Evolutionary conservation across 2,329 filamentous ascomycete genomes (phyloP), one percentile per base, ranked within the genome.

Genomic region (Alternaria dauci): DNA sequence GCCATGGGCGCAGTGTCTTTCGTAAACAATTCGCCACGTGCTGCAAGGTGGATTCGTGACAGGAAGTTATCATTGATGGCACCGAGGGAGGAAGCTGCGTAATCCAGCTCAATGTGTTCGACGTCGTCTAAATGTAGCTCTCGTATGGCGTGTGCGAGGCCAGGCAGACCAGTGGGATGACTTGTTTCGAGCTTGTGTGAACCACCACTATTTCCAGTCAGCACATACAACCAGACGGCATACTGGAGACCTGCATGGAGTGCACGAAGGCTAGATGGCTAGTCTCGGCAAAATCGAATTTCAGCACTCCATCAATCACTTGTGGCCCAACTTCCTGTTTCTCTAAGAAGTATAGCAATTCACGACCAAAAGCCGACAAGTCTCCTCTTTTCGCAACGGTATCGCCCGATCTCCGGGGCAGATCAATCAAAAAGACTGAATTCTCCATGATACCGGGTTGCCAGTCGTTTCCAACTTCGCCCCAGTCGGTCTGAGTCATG

Each of bases 371-470:
- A 3, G 73, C 58, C 0, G 87, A 85, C 8, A 80, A 63, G 5
- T 78, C 68, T 8, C 77, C 71, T 9, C 69, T 61, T 2, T 73
- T 55, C 0, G 71, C 68, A 2, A 71, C 64, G 2, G 62, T 23
- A 14, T 67, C 67, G 41, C 77, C 63, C 52, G 59, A 2, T 25
- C 87, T 77, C 41, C 86, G 84, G 6, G 95, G 94, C 8, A 98
- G 86, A 75, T 99, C 95, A 66, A 99, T 94, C n/a, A 98, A 75
- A 75, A 97, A 98, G 8, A 94, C 88, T 70, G 89, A 90, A 54
- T 79, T 76, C 58, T 78, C 74, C 69, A 74, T 66, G 7, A 76
- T 67, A 3, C 71, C 76, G 20, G 72, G 67, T 52, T 76, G 75
- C 73, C 72, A 76, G 25, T 68, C 80, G 2, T 92, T 92, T 2